A percentile compares a stretch with the other conserved stretches of the same genome.
phyloP scores from a whole-genome alignment of 768 basidiomycete genomes.

The Boletus rufocinnamomeus region DNA sequence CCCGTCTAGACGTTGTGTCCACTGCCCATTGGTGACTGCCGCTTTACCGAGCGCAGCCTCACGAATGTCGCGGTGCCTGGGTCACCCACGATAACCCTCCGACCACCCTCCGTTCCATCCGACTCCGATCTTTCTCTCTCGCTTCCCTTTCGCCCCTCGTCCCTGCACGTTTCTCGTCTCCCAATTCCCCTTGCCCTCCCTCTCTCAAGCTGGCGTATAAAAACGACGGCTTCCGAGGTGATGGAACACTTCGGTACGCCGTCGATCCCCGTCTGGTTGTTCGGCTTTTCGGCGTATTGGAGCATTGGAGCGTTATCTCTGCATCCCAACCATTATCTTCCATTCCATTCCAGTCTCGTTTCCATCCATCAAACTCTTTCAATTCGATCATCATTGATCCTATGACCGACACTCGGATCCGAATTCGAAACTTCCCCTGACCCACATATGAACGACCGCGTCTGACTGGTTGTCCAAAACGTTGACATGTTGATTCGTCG shows the following conservation, averaged over 20 bases:
- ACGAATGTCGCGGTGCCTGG: neutral
- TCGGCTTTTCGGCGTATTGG: neutral
- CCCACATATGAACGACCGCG: neutral
- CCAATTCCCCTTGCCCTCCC: neutral
- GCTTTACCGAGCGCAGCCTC: neutral
- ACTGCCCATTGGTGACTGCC: neutral
- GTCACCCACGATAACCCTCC: neutral
- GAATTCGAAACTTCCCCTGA: neutral
- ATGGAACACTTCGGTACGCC: slow-evolving; percentile 7
- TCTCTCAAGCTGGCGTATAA: no score
- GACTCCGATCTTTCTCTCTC: neutral
- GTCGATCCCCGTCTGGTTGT: slow-evolving; percentile 4
- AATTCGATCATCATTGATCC: neutral
- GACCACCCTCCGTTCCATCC: neutral
- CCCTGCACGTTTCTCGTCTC: no score
- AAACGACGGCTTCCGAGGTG: neutral
- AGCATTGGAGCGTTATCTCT: slow-evolving; percentile 10
- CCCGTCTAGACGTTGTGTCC: neutral
- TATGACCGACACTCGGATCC: neutral
- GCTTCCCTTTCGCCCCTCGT: no score
- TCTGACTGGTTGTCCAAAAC: neutral
- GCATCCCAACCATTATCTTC: neutral
- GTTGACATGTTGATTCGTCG: neutral
- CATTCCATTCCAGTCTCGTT: neutral
- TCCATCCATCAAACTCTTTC: neutral